Evolutionary conservation across 2,329 filamentous ascomycete genomes (phyloP), one percentile per base, ranked within the genome.

Genomic region (Rhynchosporium graminicola): DNA sequence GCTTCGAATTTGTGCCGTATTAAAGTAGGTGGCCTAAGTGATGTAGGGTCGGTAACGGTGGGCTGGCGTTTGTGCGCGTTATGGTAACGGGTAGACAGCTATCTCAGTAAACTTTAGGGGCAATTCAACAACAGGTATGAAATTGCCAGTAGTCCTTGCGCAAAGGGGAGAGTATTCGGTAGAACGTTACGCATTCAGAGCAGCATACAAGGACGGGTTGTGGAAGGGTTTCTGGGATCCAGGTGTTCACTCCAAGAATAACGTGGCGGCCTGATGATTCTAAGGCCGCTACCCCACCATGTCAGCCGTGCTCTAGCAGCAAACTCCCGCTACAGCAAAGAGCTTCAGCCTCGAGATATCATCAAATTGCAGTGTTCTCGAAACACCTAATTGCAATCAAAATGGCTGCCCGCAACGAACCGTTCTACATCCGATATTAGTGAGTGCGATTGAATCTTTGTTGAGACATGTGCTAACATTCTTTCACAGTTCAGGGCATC

Each of bases 361-460:
- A 38, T 3, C 33, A 42, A 15, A 65, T 61, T 33, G 31, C 20
- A 40, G 59, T 20, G 57, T 43, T 50, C 57, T 15, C 15, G 26
- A 15, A 60, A 36, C 28, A 40, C 20, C 36, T 12, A 50, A n/a
- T 60, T 26, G 13, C 45, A 26, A 33, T 36, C 63, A 69, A 63
- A 28, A 74, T 74, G 72, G 69, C 72, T 67, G 70, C 70, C 69
- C 80, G 73, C 64, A 92, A 89, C 82, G 71, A 89, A 84, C 76
- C 90, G 7, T 98, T 99, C 76, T 99, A 99, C 74, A 80, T 99
- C 69, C 88, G 95, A 73, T 99, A 99, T 83, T 99, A 99, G 94
- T 97, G 86, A 76, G 90, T 59, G 5, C 3, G 29, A 28, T 54
- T 50, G 4, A 26, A 20, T 12, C n/a, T n/a, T 10, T 46, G 8